Conservation (phyloP, 1,284 basidiomycete genomes). For the Meripilus lineatus region DNA sequence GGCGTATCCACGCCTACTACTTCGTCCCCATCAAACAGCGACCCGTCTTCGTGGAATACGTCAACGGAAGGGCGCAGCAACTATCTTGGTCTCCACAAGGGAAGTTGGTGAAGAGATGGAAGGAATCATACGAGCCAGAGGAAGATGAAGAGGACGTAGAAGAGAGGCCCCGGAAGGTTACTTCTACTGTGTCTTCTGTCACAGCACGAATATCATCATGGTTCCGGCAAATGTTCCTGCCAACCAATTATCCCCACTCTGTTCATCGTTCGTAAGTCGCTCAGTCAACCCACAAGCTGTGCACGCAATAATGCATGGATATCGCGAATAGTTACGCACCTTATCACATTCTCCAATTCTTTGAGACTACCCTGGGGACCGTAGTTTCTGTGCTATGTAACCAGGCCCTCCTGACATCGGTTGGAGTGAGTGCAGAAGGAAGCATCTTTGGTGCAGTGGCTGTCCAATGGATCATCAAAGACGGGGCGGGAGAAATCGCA, state of each 20-base stretch:
- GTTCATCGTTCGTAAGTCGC: slow-evolving; percentile 28
- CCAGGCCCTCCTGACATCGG: slow-evolving; percentile 27
- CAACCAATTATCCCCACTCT: slow-evolving; percentile 29
- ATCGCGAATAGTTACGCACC: slow-evolving; percentile 20
- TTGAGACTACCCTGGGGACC: slow-evolving; percentile 24
- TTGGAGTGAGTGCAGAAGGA: slow-evolving; percentile 28
- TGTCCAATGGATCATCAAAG: slow-evolving; percentile 32
- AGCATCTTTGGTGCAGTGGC: slow-evolving; percentile 30
- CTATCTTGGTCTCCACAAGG: slow-evolving; percentile 22
- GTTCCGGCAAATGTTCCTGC: slow-evolving; percentile 29
- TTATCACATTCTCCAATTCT: slow-evolving; percentile 27
- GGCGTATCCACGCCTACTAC: too few relatives aligned
- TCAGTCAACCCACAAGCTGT: neutral
- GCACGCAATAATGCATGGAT: neutral
- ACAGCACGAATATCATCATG: slow-evolving; percentile 21
- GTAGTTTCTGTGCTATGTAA: slow-evolving; percentile 28
- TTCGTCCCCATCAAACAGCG: neutral
- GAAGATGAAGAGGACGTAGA: neutral
- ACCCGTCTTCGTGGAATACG: slow-evolving; percentile 26
- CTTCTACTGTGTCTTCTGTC: slow-evolving; percentile 13
- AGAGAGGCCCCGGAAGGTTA: slow-evolving; percentile 8
- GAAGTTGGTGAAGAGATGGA: slow-evolving; percentile 24
- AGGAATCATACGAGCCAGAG: slow-evolving; percentile 13
- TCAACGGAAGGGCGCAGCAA: slow-evolving; percentile 25
- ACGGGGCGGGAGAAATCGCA: slow-evolving; percentile 28